Percentiles rank a stretch among this genome's conserved stretches.
Evolutionary conservation across 768 basidiomycete species (phyloP).

Genomic region (Mycena chlorophos): DNA sequence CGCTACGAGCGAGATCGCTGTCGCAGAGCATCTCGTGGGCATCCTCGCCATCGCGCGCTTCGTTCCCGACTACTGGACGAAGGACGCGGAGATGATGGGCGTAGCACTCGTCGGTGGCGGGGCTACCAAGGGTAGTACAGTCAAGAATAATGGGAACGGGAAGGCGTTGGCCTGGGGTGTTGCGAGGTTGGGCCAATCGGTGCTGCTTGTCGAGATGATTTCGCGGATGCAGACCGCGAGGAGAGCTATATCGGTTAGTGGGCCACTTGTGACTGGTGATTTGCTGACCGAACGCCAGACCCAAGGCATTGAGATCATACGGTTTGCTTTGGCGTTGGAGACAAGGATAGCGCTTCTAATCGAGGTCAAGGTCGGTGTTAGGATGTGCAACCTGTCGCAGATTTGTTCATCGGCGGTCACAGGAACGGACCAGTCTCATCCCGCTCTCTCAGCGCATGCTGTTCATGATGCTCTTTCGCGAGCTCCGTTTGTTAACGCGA

Average conservation of each 20-base stretch:
- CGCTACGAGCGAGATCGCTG: constrained; percentile 58
- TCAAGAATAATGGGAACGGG: constrained; percentile 11
- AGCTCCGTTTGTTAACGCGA: constrained; percentile 61
- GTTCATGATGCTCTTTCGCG: constrained; percentile 60
- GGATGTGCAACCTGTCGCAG: neutral
- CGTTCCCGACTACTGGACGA: constrained; percentile 64
- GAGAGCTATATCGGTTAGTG: constrained; percentile 33
- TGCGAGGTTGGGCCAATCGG: constrained; percentile 61
- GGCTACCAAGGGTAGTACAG: constrained; percentile 27
- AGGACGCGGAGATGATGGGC: constrained; percentile 73
- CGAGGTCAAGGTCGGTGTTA: constrained; percentile 50
- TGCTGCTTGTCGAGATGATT: constrained; percentile 64
- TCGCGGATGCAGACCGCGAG: constrained; percentile 47
- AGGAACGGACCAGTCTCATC: constrained; percentile 56
- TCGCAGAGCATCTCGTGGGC: constrained; percentile 58
- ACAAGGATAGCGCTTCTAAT: constrained; percentile 54
- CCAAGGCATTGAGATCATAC: constrained; percentile 36
- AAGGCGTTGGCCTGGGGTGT: constrained; percentile 41
- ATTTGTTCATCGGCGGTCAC: neutral
- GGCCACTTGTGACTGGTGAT: neutral
- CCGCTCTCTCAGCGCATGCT: constrained; percentile 61
- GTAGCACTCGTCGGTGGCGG: constrained; percentile 59
- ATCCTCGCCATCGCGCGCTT: constrained; percentile 53
- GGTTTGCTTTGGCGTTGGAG: constrained; percentile 61
- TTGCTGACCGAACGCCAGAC: constrained; percentile 21